Base-by-base conservation (phyloP, 345 rosid species). In the Eucalyptus urophylla region DNA sequence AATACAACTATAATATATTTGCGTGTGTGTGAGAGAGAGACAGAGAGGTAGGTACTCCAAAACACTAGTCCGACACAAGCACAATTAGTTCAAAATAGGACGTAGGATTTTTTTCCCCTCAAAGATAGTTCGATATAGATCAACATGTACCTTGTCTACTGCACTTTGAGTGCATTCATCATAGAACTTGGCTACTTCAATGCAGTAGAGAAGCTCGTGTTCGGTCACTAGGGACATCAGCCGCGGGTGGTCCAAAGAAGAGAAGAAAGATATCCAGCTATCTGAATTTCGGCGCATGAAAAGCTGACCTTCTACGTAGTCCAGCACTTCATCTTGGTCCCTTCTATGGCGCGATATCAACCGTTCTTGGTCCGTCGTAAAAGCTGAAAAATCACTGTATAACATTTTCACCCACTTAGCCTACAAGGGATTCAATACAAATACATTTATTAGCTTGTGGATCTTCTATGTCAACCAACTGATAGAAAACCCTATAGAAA, bases 171-270 rank as follows among this genome's bases (percentile, higher is more conserved):
- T 80, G 40, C 22, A 25, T 44, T 67, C 51, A 16, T 90, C 67
- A 4, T 87, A 90, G 87, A 81, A 90, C 69, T 90, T 90, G 44
- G 88, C 91, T 13, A 87, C 87, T 62, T 90, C 89, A 27, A 90
- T 29, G 43, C 87, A 83, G 86, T 90, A 90, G 81, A 90, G 72
- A 19, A 90, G 86, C 37, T 45, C 56, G 37, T 90, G 45, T 65
- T 67, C 14, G 22, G 62, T 51, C n/a, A 88, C 21, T 9, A 81
- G 80, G 44, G 91, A 83, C 33, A 27, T 11, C 21, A 90, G 50
- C 11, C 65, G 27, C 4, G 44, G n/a, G 67, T 22, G 62, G 17
- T 49, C 50, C 27, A 53, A 47, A 14, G 87, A 89, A 15, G 29
- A 27, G 76, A 58, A 89, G 14, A 86, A 87, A 47, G 89, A 87